Conservation (phyloP, 2,329 filamentous ascomycete species). For the Sphaerulina musiva region DNA sequence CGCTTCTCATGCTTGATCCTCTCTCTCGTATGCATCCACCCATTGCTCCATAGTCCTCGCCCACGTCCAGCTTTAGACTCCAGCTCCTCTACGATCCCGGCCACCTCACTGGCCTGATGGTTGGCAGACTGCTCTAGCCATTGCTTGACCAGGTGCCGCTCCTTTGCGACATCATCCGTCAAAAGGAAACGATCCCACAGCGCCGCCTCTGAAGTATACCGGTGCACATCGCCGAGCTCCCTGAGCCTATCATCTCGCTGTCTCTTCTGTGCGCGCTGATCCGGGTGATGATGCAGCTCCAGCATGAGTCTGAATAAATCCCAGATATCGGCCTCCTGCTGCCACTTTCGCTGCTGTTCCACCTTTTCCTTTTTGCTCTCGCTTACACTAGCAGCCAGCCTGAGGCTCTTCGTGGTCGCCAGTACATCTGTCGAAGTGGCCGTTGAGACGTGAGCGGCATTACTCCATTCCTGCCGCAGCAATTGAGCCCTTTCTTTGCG, state of each 20-base stretch:
- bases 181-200: slow-evolving; percentile 69
- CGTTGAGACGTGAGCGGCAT: slow-evolving; percentile 9
- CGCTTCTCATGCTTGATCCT: slow-evolving; percentile 87
- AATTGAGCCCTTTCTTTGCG: slow-evolving; percentile 36
- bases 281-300: slow-evolving; percentile 53
- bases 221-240: slow-evolving; percentile 31
- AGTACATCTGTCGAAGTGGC: slow-evolving; percentile 10
- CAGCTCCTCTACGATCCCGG: slow-evolving; percentile 67
- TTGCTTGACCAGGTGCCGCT: slow-evolving; percentile 72
- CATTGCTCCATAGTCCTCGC: slow-evolving; percentile 70
- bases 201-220: slow-evolving; percentile 55
- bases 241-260: slow-evolving; percentile 33
- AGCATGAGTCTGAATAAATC: slow-evolving; percentile 71
- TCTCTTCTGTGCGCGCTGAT: slow-evolving; percentile 29
- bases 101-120: slow-evolving; percentile 60
- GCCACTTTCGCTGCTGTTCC: slow-evolving; percentile 57
- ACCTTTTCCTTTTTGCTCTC: slow-evolving; percentile 34
- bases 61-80: slow-evolving; percentile 62
- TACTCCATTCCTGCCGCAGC: slow-evolving; percentile 33
- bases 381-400: slow-evolving; percentile 7
- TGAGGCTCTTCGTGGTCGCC: slow-evolving; percentile 13
- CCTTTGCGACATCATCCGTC: slow-evolving; percentile 64
- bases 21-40: slow-evolving; percentile 86
- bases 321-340: slow-evolving; percentile 87
- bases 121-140: slow-evolving; percentile 79